A percentile compares a stretch with the other conserved stretches of the same genome.
Conservation (phyloP, 2,329 filamentous ascomycete genomes). For the Fusarium acutatum region DNA sequence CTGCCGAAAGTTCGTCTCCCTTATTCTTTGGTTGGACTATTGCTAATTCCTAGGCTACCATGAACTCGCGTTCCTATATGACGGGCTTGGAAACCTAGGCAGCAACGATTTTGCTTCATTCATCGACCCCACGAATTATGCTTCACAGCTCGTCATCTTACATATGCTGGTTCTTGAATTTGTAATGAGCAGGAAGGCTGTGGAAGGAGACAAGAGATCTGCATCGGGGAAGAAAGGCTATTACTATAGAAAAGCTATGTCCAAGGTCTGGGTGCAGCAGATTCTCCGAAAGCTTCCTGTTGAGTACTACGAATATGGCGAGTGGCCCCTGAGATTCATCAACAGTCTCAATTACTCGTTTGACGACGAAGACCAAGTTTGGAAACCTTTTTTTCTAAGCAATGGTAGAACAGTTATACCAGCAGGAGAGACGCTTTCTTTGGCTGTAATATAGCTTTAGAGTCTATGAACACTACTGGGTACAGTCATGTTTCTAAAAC, state of each 20-base stretch:
- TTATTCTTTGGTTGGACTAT: accelerated
- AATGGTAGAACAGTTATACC: conserved; percentile 16
- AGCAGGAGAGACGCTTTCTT: background rate
- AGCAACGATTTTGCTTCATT: conserved; percentile 46
- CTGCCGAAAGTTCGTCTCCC: conserved; percentile 41
- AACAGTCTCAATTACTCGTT: conserved; percentile 35
- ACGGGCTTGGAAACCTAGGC: conserved; percentile 38
- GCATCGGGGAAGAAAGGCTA: conserved; percentile 15
- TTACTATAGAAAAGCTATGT: conserved; percentile 40
- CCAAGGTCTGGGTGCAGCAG: conserved; percentile 50
- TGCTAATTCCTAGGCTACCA: conserved; percentile 37
- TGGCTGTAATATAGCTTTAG: background rate
- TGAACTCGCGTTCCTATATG: conserved; percentile 43
- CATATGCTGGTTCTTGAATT: conserved; percentile 49
- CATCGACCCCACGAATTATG: conserved; percentile 42
- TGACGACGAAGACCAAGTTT: conserved; percentile 33
- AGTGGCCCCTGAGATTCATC: conserved; percentile 44
- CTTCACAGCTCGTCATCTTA: conserved; percentile 48
- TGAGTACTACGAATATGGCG: conserved; percentile 45
- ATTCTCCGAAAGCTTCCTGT: conserved; percentile 46
- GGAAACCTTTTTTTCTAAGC: conserved; percentile 34
- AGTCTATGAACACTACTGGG: background rate
- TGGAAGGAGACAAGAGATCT: conserved; percentile 5
- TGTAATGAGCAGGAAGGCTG: conserved; percentile 39
- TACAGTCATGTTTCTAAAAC: background rate